A percentile compares a stretch with the other conserved stretches of the same genome.
These are phyloP conservation scores for Metarhizium sp. DNA, from an alignment of 2,329 filamentous ascomycete genomes.

Conservation along the genomic window DNA sequence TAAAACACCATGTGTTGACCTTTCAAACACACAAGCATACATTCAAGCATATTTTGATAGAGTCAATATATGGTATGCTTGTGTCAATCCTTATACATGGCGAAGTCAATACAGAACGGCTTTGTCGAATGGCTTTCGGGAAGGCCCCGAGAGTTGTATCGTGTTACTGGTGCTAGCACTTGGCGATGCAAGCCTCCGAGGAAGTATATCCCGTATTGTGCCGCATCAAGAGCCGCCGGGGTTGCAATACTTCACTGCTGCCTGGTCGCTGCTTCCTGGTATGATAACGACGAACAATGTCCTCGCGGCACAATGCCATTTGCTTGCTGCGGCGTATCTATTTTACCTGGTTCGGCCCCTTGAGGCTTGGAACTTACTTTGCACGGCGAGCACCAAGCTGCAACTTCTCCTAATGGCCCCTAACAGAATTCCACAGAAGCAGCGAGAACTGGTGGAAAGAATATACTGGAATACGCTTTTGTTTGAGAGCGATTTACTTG, in stretches of 20 bases:
- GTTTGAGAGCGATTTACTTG: conserved; percentile 71
- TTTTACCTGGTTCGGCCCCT: conserved; percentile 76
- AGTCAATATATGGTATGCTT: conserved; percentile 80
- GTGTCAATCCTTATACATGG: conserved; percentile 77
- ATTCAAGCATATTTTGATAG: conserved; percentile 69
- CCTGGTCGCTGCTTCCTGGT: conserved; percentile 67
- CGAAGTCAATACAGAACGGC: conserved; percentile 65
- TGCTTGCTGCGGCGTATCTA: conserved; percentile 52
- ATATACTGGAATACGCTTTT: conserved; percentile 80
- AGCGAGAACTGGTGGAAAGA: conserved; percentile 60
- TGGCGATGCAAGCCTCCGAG: too few relatives aligned
- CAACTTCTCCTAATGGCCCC: conserved; percentile 70
- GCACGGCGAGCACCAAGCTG: conserved; percentile 71
- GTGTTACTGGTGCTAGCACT: too few relatives aligned
- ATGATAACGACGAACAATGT: conserved; percentile 68
- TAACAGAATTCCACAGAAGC: conserved; percentile 47
- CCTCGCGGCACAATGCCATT: too few relatives aligned
- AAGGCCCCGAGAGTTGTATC: conserved; percentile 58
- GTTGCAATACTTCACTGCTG: conserved; percentile 69
- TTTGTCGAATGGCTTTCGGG: conserved; percentile 64
- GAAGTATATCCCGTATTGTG: conserved; percentile 29
- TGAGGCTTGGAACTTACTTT: conserved; percentile 74
- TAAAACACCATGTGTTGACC: too few relatives aligned
- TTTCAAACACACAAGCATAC: too few relatives aligned
- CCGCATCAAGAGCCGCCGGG: conserved; percentile 64